These are phyloP conservation scores for Tilletiaria anomala DNA, from an alignment of 1,284 basidiomycete genomes.

Conservation along the genomic window DNA sequence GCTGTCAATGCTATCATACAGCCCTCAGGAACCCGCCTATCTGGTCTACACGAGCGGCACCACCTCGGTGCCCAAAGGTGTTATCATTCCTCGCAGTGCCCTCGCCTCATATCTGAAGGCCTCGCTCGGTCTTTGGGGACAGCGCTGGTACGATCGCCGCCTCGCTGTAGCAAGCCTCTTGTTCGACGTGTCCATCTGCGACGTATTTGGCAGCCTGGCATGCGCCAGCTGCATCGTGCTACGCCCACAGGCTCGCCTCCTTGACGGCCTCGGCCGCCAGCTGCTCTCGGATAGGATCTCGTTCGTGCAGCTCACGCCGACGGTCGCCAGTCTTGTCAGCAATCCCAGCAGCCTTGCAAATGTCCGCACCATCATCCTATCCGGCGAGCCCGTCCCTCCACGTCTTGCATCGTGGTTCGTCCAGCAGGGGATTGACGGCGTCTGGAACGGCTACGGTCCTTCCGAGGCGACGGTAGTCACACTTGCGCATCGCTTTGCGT, in stretches of 20 bases:
- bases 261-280: background rate
- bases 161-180: background rate
- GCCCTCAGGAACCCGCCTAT: background rate
- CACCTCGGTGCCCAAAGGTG: background rate
- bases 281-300: background rate
- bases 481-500: background rate
- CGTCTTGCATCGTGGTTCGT: too few relatives aligned
- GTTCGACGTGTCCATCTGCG: background rate
- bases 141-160: background rate
- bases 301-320: background rate
- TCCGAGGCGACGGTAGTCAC: background rate
- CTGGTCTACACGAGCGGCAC: background rate
- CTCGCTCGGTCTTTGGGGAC: too few relatives aligned
- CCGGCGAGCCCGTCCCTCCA: background rate
- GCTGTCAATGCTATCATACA: too few relatives aligned
- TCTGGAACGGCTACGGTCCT: background rate
- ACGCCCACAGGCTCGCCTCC: background rate
- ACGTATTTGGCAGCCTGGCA: background rate
- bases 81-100: too few relatives aligned
- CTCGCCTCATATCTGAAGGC: too few relatives aligned
- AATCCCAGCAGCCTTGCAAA: background rate
- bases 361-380: background rate
- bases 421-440: background rate
- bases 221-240: background rate
- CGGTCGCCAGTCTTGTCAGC: background rate